phyloP scores from a whole-genome alignment of 192 early-diverging fungal genomes.

The Phycomyces nitens region DNA sequence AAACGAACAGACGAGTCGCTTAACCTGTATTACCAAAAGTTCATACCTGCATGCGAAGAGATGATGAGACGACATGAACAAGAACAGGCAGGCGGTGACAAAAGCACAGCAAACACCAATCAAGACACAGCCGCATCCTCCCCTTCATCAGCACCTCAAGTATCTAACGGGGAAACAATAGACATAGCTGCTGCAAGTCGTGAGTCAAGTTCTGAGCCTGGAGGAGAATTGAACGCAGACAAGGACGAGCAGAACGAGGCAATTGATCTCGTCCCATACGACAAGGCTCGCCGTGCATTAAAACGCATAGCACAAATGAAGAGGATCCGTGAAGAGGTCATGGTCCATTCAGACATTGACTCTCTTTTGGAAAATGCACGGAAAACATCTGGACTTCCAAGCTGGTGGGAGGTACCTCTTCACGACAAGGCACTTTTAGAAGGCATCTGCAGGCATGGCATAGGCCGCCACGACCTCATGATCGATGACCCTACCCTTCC shows the following conservation, averaged over 20 bases:
- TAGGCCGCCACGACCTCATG: constrained; percentile 64
- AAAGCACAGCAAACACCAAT: neutral
- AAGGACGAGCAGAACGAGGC: constrained; percentile 36
- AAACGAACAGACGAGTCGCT: constrained; percentile 67
- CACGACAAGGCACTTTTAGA: constrained; percentile 66
- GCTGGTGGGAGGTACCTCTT: constrained; percentile 70
- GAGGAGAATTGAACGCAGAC: constrained; percentile 36
- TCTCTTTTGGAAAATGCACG: constrained; percentile 40
- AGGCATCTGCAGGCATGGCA: constrained; percentile 69
- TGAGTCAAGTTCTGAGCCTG: constrained; percentile 37
- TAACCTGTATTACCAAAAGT: constrained; percentile 57
- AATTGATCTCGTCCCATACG: constrained; percentile 56
- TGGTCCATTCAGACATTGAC: constrained; percentile 53
- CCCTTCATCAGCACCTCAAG: neutral
- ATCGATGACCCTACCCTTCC: constrained; percentile 54
- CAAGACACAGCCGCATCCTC: neutral
- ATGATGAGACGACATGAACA: constrained; percentile 39
- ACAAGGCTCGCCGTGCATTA: constrained; percentile 64
- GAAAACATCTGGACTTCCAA: constrained; percentile 51
- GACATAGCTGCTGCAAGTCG: constrained; percentile 20
- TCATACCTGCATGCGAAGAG: constrained; percentile 59
- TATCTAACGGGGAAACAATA: neutral
- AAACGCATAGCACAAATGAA: constrained; percentile 71
- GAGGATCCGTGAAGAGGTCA: constrained; percentile 57
- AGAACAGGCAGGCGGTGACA: neutral